These are phyloP conservation scores for Phytophthora podocarpi DNA, from an alignment of 352 stramenopile genomes.

Conservation along the genomic window DNA sequence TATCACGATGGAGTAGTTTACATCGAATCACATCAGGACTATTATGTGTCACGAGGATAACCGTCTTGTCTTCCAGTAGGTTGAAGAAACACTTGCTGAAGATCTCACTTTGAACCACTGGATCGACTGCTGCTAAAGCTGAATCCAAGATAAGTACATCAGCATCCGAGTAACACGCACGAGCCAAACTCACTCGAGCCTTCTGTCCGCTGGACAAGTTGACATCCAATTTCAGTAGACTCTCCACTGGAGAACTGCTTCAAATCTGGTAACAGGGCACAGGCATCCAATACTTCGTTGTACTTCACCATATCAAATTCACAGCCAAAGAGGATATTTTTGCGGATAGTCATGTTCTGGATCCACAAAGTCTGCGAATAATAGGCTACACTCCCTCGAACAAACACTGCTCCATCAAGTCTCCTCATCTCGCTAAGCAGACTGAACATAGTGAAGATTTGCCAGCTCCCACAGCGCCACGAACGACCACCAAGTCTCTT, in stretches of 20 bases:
- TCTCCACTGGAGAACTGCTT: slow-evolving; percentile 85
- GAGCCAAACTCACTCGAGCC: slow-evolving; percentile 64
- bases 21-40: slow-evolving; percentile 72
- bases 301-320: slow-evolving; percentile 56
- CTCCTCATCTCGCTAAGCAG: slow-evolving; percentile 89
- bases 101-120: slow-evolving; percentile 91
- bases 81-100: slow-evolving; percentile 64
- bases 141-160: slow-evolving; percentile 91
- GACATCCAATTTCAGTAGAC: slow-evolving; percentile 94
- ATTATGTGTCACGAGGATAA: slow-evolving; percentile 94
- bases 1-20: too few species aligned
- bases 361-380: slow-evolving; percentile 93
- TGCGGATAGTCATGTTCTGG: slow-evolving; percentile 92
- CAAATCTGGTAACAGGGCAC: slow-evolving; percentile 86
- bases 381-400: slow-evolving; percentile 59
- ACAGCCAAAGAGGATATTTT: slow-evolving; percentile 95
- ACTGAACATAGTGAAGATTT: slow-evolving; percentile 65
- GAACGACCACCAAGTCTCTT: slow-evolving; percentile 60
- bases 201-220: slow-evolving; percentile 95
- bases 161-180: slow-evolving; percentile 62
- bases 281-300: slow-evolving; percentile 61
- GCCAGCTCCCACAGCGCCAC: slow-evolving; percentile 50
- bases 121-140: slow-evolving; percentile 91
- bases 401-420: slow-evolving; percentile 35
- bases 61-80: slow-evolving; percentile 52